These are phyloP conservation scores for Annulohypoxylon maeteangense DNA, from an alignment of 495 filamentous ascomycete genomes.

Conservation along the genomic window DNA sequence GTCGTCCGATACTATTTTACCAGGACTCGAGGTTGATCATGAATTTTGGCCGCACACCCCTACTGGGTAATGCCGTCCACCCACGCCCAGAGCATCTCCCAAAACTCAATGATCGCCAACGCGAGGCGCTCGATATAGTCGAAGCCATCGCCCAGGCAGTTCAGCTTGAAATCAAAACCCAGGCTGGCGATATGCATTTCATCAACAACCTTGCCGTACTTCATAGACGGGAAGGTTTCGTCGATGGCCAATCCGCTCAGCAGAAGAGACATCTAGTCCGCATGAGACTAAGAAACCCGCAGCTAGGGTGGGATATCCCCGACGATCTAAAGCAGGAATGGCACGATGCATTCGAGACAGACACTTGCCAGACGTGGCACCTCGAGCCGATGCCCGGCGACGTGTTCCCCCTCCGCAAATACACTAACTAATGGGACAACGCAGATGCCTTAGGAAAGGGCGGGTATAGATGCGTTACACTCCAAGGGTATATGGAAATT, in stretches of 20 bases:
- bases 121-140: slow-evolving; percentile 71
- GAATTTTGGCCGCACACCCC: slow-evolving; percentile 68
- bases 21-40: slow-evolving; percentile 64
- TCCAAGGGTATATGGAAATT: slow-evolving; percentile 8
- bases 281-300: slow-evolving; percentile 61
- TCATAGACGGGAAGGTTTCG: slow-evolving; percentile 72
- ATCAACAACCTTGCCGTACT: slow-evolving; percentile 79
- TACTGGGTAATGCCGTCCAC: slow-evolving; percentile 66
- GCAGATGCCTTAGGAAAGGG: background rate
- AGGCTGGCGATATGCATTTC: slow-evolving; percentile 76
- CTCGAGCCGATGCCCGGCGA: slow-evolving; percentile 62
- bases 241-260: slow-evolving; percentile 55
- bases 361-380: slow-evolving; percentile 59
- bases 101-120: slow-evolving; percentile 64
- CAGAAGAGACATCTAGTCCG: slow-evolving; percentile 62
- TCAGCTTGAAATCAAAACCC: slow-evolving; percentile 61
- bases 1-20: slow-evolving; percentile 68
- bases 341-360: slow-evolving; percentile 55
- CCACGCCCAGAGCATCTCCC: slow-evolving; percentile 66
- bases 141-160: slow-evolving; percentile 68
- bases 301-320: slow-evolving; percentile 59
- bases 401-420: slow-evolving; percentile 59
- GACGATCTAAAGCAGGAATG: slow-evolving; percentile 55
- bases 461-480: slow-evolving; percentile 28
- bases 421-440: slow-evolving; percentile 55